These are phyloP conservation scores for Fusarium sp. DNA, from an alignment of 2,329 filamentous ascomycete genomes.

Conservation along the genomic window DNA sequence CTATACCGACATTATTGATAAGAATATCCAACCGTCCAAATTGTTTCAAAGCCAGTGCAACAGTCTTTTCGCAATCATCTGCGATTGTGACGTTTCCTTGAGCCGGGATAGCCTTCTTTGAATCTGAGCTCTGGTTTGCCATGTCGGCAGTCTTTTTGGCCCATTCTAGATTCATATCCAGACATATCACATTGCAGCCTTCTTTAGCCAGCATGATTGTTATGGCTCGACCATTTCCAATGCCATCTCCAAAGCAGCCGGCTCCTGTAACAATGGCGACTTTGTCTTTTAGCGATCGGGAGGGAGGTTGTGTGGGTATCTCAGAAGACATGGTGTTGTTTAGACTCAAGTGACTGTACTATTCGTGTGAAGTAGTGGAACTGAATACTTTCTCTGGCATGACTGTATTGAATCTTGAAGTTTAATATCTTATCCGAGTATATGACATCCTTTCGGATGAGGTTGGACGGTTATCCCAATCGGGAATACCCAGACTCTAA, in stretches of 20 bases:
- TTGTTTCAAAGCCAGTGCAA: constrained; percentile 54
- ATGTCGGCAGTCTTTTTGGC: constrained; percentile 66
- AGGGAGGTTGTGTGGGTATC: constrained; percentile 19
- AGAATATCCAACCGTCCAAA: constrained; percentile 72
- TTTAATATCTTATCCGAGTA: not conserved
- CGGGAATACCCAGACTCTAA: not conserved
- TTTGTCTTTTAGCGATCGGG: constrained; percentile 42
- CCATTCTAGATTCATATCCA: constrained; percentile 62
- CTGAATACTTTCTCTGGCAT: not conserved
- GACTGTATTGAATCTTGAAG: not conserved
- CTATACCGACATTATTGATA: constrained; percentile 73
- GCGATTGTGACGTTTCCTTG: constrained; percentile 66
- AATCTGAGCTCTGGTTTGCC: constrained; percentile 53
- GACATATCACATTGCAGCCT: constrained; percentile 67
- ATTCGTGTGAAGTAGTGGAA: not conserved
- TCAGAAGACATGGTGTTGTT: constrained; percentile 2
- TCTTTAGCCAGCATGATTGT: constrained; percentile 70
- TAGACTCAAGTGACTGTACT: not conserved
- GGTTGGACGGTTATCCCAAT: constrained; percentile 3
- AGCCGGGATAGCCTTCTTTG: constrained; percentile 56
- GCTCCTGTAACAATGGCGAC: constrained; percentile 70
- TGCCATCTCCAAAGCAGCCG: constrained; percentile 65
- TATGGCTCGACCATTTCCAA: constrained; percentile 69
- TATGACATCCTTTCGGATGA: not conserved
- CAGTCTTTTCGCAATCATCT: constrained; percentile 59